These are phyloP conservation scores for Hemileia vastatrix DNA, from an alignment of 1,284 basidiomycete species.

Conservation along the genomic window DNA sequence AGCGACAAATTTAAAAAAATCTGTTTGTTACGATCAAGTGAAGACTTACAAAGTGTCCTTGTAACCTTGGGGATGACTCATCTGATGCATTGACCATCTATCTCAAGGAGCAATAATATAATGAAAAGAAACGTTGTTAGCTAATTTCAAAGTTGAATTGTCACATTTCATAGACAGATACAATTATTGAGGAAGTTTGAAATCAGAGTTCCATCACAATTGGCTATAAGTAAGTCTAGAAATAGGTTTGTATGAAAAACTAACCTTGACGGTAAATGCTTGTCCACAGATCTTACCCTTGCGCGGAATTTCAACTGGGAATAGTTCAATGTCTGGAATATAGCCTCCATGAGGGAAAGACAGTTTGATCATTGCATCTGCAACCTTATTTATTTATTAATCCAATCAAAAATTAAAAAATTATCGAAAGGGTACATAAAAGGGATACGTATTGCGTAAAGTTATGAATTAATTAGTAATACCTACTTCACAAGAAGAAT, in stretches of 20 bases:
- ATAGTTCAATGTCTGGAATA: constrained; percentile 65
- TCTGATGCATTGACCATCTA: constrained; percentile 62
- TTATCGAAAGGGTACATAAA: too few species aligned
- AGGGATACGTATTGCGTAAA: too few species aligned
- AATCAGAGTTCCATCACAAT: not conserved
- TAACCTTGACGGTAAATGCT: constrained; percentile 71
- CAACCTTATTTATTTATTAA: too few species aligned
- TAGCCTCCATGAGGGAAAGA: constrained; percentile 64
- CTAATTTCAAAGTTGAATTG: not conserved
- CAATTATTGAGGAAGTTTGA: not conserved
- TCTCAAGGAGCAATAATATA: not conserved
- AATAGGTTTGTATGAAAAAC: constrained; percentile 14
- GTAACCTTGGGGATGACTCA: constrained; percentile 56
- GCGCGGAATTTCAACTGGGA: constrained; percentile 42
- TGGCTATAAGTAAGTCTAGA: not conserved
- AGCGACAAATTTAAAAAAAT: too few species aligned
- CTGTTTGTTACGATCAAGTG: not conserved
- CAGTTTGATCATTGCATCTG: constrained; percentile 82
- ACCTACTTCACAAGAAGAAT: too few species aligned
- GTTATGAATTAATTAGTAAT: too few species aligned
- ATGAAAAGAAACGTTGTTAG: not conserved
- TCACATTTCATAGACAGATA: not conserved
- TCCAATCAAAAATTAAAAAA: too few species aligned
- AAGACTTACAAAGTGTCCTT: constrained; percentile 58
- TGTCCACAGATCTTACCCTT: constrained; percentile 58